These are phyloP conservation scores for Fusarium concolor DNA, from an alignment of 2,329 filamentous ascomycete species.

Conservation along the genomic window DNA sequence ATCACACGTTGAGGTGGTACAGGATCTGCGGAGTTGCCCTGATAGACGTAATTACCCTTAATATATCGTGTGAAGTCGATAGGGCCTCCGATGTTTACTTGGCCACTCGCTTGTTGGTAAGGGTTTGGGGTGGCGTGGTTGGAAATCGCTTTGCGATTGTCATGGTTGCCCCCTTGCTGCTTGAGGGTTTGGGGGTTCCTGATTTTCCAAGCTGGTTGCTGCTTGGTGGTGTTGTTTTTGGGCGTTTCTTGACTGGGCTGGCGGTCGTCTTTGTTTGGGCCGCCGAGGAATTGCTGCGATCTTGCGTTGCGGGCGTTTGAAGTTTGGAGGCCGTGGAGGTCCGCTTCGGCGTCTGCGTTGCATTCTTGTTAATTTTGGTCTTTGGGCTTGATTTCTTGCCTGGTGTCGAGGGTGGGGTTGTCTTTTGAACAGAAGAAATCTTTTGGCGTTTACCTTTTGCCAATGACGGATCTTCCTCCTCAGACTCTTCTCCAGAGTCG, in stretches of 20 bases:
- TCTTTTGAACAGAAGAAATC: constrained; percentile 38
- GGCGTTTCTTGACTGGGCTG: constrained; percentile 24
- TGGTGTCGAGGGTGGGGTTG: constrained; percentile 43
- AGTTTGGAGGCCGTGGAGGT: constrained; percentile 34
- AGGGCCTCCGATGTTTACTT: constrained; percentile 3
- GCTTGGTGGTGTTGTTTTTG: constrained; percentile 14
- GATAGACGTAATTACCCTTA: constrained; percentile 26
- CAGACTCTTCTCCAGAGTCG: constrained; percentile 49
- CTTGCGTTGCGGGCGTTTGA: constrained; percentile 33
- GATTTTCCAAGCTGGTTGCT: constrained; percentile 26
- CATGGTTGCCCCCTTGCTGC: constrained; percentile 14
- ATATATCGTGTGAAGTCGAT: constrained; percentile 28
- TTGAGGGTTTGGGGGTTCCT: constrained; percentile 10
- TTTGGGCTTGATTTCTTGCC: constrained; percentile 42
- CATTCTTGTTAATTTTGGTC: constrained; percentile 50
- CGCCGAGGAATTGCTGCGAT: constrained; percentile 24
- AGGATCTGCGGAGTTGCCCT: constrained; percentile 1
- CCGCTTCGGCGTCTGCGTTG: constrained; percentile 49
- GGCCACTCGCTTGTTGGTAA: constrained; percentile 15
- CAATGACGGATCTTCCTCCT: constrained; percentile 36
- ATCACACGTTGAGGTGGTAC: constrained; percentile 13
- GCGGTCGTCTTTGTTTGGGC: constrained; percentile 50
- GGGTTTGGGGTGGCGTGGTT: constrained; percentile 20
- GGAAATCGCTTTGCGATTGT: constrained; percentile 1
- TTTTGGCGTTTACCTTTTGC: constrained; percentile 54